Evolutionary conservation across 1,284 basidiomycete genomes (phyloP), one percentile per base, ranked within the genome.

Genomic region (Trichosporon ovoides): DNA sequence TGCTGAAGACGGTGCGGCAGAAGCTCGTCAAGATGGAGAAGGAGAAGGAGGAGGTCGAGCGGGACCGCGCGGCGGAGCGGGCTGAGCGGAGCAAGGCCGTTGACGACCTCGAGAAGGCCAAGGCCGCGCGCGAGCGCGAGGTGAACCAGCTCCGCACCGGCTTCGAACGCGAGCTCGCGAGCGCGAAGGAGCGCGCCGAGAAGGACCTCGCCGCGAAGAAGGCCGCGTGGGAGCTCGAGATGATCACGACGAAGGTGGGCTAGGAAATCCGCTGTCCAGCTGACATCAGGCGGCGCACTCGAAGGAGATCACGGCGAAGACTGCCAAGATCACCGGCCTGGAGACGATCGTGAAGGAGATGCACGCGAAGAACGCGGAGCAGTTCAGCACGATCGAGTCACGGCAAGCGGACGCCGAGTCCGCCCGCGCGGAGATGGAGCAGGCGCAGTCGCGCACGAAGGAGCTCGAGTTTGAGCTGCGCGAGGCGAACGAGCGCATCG

Each of bases 21-120:
- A 96, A 95, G 75, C 79, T 92, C 19, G 88, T 94, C 46, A 95
- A 92, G 73, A 85, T 89, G 3, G 92, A 96, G 76, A 91, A 91
- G 78, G 92, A 95, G 33, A 85, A 85, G 68, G 92, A 95, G 57
- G 91, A 93, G 60, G 68, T 72, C 9, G 74, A 72, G 28, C 73
- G 80, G 66, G 81, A 79, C 50, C 84, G 79, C 56, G 87, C 87
- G 56, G 86, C 81, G 66, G 87, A 87, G 53, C 81, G 82, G 40
- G 78, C 77, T 4, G 89, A 89, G 71, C 83, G 72, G 80, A 79
- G 55, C 53, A 77, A 76, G 50, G 79, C 74, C 2, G 57, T 60
- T 20, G 72, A 74, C 13, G 77, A 79, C 46, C 63, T 77, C 5
- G 79, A 80, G 57, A 69, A 66, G 54, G 59, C 78, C 36, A 77